These are phyloP conservation scores for Cyberlindnera mycetangii DNA, from an alignment of 805 yeast species.

Conservation along the genomic window DNA sequence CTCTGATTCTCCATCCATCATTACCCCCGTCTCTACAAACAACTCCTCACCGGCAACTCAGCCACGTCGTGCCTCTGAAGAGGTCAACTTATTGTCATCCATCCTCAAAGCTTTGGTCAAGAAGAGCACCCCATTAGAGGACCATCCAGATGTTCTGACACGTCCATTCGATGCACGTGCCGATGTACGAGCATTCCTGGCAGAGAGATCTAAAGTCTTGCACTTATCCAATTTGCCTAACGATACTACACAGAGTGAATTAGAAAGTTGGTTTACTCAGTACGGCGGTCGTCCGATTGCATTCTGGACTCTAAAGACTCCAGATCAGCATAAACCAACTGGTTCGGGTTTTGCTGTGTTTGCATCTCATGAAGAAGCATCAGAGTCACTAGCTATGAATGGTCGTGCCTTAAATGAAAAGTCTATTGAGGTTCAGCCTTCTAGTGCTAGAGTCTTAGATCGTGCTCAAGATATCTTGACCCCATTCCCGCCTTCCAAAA, in stretches of 20 bases:
- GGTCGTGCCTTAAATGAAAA: constrained; percentile 74
- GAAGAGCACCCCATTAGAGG: constrained; percentile 45
- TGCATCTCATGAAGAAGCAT: constrained; percentile 81
- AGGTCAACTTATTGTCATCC: constrained; percentile 43
- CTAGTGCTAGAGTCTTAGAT: constrained; percentile 73
- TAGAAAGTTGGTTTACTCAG: constrained; percentile 89
- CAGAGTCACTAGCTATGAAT: constrained; percentile 72
- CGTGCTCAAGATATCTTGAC: constrained; percentile 77
- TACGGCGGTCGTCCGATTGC: constrained; percentile 84
- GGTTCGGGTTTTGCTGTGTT: constrained; percentile 84
- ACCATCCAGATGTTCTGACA: constrained; percentile 54
- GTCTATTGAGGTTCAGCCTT: constrained; percentile 82
- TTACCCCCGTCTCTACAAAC: constrained; percentile 5
- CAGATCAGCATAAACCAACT: constrained; percentile 49
- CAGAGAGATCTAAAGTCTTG: constrained; percentile 75
- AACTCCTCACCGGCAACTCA: constrained; percentile 1
- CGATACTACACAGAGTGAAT: constrained; percentile 87
- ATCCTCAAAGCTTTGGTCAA: constrained; percentile 45
- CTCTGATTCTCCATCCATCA: constrained; percentile 1
- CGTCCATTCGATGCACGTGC: constrained; percentile 76
- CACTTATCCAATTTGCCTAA: constrained; percentile 76
- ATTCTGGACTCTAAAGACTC: constrained; percentile 80
- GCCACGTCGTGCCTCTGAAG: constrained; percentile 43
- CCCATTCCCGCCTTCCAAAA: constrained; percentile 81
- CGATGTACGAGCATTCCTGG: constrained; percentile 63